Evolutionary conservation across 345 rosid species (phyloP), one percentile per base, ranked within the genome.

Genomic region (Brassica nigra): DNA sequence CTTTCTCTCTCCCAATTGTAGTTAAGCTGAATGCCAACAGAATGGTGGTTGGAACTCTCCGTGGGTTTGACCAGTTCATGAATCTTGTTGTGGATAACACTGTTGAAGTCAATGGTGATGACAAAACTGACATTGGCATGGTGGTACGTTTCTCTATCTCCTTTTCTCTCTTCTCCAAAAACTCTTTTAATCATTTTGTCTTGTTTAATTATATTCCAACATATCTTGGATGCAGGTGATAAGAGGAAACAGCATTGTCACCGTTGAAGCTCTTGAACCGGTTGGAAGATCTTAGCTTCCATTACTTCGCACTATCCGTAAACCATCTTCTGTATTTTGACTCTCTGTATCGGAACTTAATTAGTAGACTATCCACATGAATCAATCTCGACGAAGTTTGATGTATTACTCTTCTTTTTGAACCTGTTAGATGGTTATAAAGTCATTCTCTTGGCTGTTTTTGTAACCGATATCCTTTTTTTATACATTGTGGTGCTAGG

Each of bases 31-130:
- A 90, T 81, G 97, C 92, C 5, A 91, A 91, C 67, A 65, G 97
- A 74, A 86, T 87, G 94, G 87, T 91, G 37, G 86, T 85, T 42
- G 97, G 97, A 66, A 91, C 97, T 0, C 97, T 91, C 52, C 91
- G 97, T 29, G 97, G 97, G 27, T 91, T 91, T 68, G 94, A 91
- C 54, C 97, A 91, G 71, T 91, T 91, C 59, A 90, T 91, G 97
- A 91, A 90, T 79, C 86, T 91, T 66, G 97, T 91, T 69, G 74
- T 91, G 7, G 94, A 90, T 85, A 90, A 89, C 85, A 90, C 94
- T 0, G 86, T 90, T 44, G 91, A 90, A 70, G 86, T 90, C 76
- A 91, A 84, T 39, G 94, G 94, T 30, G 83, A 86, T 64, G 94
- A 89, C 34, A 85, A 80, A 84, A 86, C 54, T 20, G 97, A 90